Percentiles rank a stretch among this genome's conserved stretches.
These are phyloP conservation scores for Exophiala oligosperma DNA, from an alignment of 2,329 filamentous ascomycete genomes.

Conservation along the genomic window DNA sequence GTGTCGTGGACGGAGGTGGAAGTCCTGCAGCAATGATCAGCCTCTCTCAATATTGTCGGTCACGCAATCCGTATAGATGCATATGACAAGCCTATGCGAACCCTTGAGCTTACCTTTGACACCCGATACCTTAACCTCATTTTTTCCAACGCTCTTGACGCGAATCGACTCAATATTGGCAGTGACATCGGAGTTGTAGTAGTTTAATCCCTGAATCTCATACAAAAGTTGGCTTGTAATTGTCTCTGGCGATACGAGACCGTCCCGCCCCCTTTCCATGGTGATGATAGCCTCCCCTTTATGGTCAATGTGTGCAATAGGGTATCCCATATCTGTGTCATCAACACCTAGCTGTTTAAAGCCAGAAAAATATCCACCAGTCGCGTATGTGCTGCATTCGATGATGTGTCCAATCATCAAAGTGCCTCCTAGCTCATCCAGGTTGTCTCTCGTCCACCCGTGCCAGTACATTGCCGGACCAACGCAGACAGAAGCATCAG, in stretches of 20 bases:
- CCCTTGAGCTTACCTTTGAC: slow-evolving; percentile 32
- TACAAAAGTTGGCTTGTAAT: slow-evolving; percentile 45
- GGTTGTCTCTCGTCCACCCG: slow-evolving; percentile 38
- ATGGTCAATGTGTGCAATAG: slow-evolving; percentile 44
- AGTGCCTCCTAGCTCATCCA: slow-evolving; percentile 39
- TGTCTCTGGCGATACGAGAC: slow-evolving; percentile 49
- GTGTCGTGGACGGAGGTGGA: slow-evolving; percentile 51
- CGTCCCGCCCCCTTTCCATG: slow-evolving; percentile 40
- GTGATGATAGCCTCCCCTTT: slow-evolving; percentile 43
- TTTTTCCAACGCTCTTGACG: slow-evolving; percentile 50
- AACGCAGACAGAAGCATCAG: slow-evolving; percentile 42
- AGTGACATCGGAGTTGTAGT: slow-evolving; percentile 58
- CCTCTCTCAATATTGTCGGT: too few species aligned
- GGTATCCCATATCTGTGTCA: slow-evolving; percentile 44
- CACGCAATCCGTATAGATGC: too few species aligned
- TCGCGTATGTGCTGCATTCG: slow-evolving; percentile 42
- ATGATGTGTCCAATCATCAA: slow-evolving; percentile 38
- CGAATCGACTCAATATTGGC: slow-evolving; percentile 50
- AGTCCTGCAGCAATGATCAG: slow-evolving; percentile 17
- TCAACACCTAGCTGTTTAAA: slow-evolving; percentile 38
- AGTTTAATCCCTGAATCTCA: slow-evolving; percentile 54
- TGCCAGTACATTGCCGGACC: slow-evolving; percentile 43
- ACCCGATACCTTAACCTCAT: slow-evolving; percentile 49
- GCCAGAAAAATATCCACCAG: slow-evolving; percentile 45
- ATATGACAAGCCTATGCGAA: too few species aligned